Conservation (phyloP, 345 rosid species). For the Murraya paniculata region DNA sequence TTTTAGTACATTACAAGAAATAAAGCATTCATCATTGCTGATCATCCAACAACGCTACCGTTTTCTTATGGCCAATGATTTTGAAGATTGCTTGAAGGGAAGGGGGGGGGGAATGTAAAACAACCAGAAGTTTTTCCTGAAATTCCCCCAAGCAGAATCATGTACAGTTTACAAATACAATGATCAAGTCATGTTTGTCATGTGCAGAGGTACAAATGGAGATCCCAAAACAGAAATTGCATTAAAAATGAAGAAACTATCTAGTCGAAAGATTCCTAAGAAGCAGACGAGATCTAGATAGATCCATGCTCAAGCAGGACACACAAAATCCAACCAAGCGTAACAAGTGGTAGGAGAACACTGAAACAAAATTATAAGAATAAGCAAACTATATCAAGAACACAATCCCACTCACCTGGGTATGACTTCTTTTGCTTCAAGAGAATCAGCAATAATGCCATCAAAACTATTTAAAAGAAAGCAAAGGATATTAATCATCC, state of each 20-base stretch:
- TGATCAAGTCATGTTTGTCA: not conserved
- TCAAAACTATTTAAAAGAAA: conserved; percentile 61
- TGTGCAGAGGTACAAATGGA: not conserved
- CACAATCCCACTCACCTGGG: conserved; percentile 55
- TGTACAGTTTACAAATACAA: not conserved
- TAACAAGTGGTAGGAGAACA: conserved; percentile 2
- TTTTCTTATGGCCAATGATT: not conserved
- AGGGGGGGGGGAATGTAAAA: not conserved
- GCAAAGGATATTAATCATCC: conserved; percentile 23
- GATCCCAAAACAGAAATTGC: not conserved
- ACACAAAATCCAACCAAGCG: not conserved
- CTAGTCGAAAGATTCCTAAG: not conserved
- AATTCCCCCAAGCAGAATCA: not conserved
- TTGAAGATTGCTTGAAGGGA: not conserved
- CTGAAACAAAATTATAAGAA: conserved; percentile 10
- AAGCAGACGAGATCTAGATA: not conserved
- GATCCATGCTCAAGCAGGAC: conserved; percentile 7
- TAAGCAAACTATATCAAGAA: not conserved
- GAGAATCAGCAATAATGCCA: conserved; percentile 78
- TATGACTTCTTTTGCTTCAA: conserved; percentile 78
- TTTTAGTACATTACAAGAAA: not conserved
- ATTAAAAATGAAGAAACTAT: not conserved
- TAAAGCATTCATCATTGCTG: not conserved
- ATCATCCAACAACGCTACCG: not conserved
- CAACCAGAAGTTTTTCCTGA: not conserved